phyloP scores from a whole-genome alignment of 2,329 filamentous ascomycete species.

The Fusarium buxicola region DNA sequence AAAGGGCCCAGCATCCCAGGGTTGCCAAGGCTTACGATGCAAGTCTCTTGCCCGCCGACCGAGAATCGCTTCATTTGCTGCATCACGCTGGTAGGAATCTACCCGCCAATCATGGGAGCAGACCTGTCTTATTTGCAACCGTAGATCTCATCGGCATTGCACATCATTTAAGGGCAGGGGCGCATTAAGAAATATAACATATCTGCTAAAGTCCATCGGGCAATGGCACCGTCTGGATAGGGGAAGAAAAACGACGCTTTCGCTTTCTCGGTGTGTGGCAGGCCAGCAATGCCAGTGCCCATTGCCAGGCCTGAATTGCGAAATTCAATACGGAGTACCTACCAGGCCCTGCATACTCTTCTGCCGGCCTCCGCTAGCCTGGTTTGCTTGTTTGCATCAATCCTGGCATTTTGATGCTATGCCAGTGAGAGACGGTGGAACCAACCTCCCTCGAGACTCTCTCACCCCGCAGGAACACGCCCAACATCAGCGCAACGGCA shows the following conservation, averaged over 20 bases:
- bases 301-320: slow-evolving; percentile 1
- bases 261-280: slow-evolving; percentile 12
- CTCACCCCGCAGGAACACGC: slow-evolving; percentile 35
- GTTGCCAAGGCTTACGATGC: slow-evolving; percentile 34
- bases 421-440: slow-evolving; percentile 30
- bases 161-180: slow-evolving; percentile 33
- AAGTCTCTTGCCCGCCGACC: slow-evolving; percentile 11
- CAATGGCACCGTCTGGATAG: slow-evolving; percentile 31
- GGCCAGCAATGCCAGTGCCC: slow-evolving; percentile 4
- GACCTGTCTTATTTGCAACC: slow-evolving; percentile 22
- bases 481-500: slow-evolving; percentile 27
- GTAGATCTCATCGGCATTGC: slow-evolving; percentile 32
- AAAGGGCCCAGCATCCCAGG: slow-evolving; percentile 36
- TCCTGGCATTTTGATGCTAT: slow-evolving; percentile 12
- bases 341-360: slow-evolving; percentile 21
- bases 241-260: slow-evolving; percentile 8
- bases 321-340: no score
- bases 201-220: slow-evolving; percentile 23
- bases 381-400: slow-evolving; percentile 29
- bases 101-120: slow-evolving; percentile 24
- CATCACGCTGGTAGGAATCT: slow-evolving; percentile 11
- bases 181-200: slow-evolving; percentile 10
- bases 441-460: slow-evolving; percentile 26
- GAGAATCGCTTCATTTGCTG: slow-evolving; percentile 1
- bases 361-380: slow-evolving; percentile 22